Conservation (phyloP, 2,329 filamentous ascomycete species). For the Drechslera avenae region DNA sequence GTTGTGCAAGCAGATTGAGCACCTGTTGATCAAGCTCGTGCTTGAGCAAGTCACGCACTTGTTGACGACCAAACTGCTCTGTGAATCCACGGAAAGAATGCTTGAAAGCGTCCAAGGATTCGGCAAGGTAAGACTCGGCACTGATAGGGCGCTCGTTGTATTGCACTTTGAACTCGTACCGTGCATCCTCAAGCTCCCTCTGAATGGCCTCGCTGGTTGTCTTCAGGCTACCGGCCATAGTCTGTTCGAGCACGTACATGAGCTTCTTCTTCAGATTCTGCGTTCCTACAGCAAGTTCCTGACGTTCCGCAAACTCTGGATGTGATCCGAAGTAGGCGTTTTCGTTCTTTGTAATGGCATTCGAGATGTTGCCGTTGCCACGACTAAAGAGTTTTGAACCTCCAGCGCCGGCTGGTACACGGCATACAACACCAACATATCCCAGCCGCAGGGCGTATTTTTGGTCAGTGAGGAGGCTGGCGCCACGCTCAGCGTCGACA, state of each 20-base stretch:
- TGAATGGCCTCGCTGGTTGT: constrained; percentile 89
- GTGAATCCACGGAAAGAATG: constrained; percentile 96
- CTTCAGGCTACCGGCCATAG: constrained; percentile 91
- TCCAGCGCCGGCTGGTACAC: constrained; percentile 67
- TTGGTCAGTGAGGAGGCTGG: constrained; percentile 78
- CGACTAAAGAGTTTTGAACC: constrained; percentile 78
- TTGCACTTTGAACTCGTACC: constrained; percentile 98
- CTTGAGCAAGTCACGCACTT: constrained; percentile 90
- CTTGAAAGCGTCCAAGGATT: constrained; percentile 94
- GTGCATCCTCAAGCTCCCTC: constrained; percentile 93
- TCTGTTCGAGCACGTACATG: constrained; percentile 95
- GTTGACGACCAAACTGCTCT: constrained; percentile 83
- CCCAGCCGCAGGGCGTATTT: constrained; percentile 95
- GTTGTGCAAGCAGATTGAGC: constrained; percentile 85
- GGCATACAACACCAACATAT: constrained; percentile 93
- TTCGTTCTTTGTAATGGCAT: constrained; percentile 85
- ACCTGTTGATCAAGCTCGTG: constrained; percentile 93
- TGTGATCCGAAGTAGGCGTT: constrained; percentile 84
- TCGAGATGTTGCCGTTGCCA: constrained; percentile 77
- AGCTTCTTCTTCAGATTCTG: constrained; percentile 89
- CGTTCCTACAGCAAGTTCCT: constrained; percentile 79
- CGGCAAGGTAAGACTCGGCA: constrained; percentile 94
- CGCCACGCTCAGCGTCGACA: constrained; percentile 80
- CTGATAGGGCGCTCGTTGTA: constrained; percentile 96
- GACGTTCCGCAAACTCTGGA: constrained; percentile 77